Evolutionary conservation across 495 filamentous ascomycete genomes (phyloP).

Genomic region (Talaromyces thailandensis): DNA sequence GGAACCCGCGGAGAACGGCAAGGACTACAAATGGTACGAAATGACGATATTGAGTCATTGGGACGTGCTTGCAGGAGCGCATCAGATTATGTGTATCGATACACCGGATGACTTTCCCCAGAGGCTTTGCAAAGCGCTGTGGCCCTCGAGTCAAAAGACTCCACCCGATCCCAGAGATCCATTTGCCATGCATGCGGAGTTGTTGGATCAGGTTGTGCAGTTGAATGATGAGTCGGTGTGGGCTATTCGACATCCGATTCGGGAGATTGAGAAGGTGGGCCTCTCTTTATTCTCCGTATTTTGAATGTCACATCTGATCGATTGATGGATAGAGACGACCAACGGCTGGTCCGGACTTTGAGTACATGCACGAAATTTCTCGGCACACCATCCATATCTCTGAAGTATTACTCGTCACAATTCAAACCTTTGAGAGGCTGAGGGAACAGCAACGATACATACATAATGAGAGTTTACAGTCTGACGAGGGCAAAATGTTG

Average conservation of each 20-base stretch:
- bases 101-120: background rate
- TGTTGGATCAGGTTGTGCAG: slow-evolving; percentile 6
- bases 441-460: slow-evolving; percentile 14
- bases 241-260: slow-evolving; percentile 16
- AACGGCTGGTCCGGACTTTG: slow-evolving; percentile 22
- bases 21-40: slow-evolving; percentile 6
- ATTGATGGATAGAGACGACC: background rate
- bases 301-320: background rate
- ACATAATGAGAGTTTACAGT: background rate
- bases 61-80: background rate
- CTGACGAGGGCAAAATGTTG: background rate
- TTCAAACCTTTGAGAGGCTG: slow-evolving; percentile 25
- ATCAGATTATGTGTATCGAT: slow-evolving; percentile 2
- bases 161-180: background rate
- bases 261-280: slow-evolving; percentile 13
- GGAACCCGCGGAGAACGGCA: background rate
- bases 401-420: slow-evolving; percentile 31
- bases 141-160: background rate
- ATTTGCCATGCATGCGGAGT: slow-evolving; percentile 1
- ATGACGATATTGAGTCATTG: slow-evolving; percentile 3
- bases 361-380: slow-evolving; percentile 34
- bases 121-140: background rate
- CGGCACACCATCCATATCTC: slow-evolving; percentile 40
- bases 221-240: slow-evolving; percentile 19
- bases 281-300: background rate